Conservation (phyloP, 257 asterid genomes). For the Lycium barbarum region DNA sequence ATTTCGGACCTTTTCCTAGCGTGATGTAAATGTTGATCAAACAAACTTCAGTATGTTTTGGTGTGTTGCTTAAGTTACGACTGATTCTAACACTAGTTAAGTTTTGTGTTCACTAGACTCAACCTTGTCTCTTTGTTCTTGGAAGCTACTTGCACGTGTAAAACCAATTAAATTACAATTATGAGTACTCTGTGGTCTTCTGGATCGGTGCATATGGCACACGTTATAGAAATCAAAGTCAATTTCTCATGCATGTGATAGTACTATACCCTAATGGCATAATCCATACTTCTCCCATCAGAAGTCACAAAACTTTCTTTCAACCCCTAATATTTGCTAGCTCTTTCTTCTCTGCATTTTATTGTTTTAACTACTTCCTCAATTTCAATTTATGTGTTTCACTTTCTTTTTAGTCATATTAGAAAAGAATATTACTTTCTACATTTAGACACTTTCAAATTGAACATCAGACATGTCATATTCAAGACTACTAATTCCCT, state of each 20-base stretch:
- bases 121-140: background rate
- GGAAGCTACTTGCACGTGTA: constrained; percentile 40
- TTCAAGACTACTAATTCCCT: too few relatives aligned
- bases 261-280: background rate
- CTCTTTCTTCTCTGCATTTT: too few relatives aligned
- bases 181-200: background rate
- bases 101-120: constrained; percentile 8
- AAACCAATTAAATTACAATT: background rate
- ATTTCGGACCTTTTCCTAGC: too few relatives aligned
- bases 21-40: too few relatives aligned
- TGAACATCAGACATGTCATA: too few relatives aligned
- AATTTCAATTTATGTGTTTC: too few relatives aligned
- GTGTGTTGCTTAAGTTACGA: background rate
- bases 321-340: background rate
- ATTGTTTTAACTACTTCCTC: too few relatives aligned
- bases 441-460: too few relatives aligned
- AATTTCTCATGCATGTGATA: background rate
- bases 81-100: background rate
- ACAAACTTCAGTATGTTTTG: too few relatives aligned
- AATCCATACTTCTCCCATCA: background rate
- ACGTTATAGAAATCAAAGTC: background rate
- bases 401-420: too few relatives aligned
- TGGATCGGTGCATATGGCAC: constrained; percentile 21
- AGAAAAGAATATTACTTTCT: too few relatives aligned
- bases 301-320: too few relatives aligned